Percentiles rank a stretch among this genome's conserved stretches.
phyloP scores from a whole-genome alignment of 2,329 filamentous ascomycete genomes.

The Aspergillus chevalieri region DNA sequence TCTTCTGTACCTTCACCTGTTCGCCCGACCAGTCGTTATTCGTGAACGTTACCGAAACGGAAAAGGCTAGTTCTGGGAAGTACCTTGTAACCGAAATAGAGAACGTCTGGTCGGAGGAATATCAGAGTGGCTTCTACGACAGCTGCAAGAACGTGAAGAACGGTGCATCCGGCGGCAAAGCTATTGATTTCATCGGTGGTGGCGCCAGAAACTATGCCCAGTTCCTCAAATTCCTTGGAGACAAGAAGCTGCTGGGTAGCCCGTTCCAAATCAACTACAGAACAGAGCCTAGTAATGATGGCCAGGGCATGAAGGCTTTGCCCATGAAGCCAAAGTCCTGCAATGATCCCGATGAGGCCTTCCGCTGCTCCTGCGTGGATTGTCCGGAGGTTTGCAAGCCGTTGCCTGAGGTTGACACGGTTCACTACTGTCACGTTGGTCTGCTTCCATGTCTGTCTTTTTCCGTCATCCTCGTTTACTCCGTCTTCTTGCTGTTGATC shows the following conservation, averaged over 20 bases:
- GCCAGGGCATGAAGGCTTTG: slow-evolving; percentile 65
- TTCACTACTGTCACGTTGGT: slow-evolving; percentile 73
- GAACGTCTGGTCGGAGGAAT: slow-evolving; percentile 77
- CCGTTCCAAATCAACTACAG: slow-evolving; percentile 96
- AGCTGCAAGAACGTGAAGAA: slow-evolving; percentile 99
- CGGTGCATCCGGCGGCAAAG: slow-evolving; percentile 83
- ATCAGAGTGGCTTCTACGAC: slow-evolving; percentile 82
- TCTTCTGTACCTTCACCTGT: slow-evolving; percentile 97
- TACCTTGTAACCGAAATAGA: slow-evolving; percentile 80
- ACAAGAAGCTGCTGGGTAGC: slow-evolving; percentile 83
- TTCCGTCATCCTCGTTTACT: slow-evolving; percentile 80
- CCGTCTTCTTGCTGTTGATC: slow-evolving; percentile 63
- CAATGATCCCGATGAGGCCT: slow-evolving; percentile 79
- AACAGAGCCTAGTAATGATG: slow-evolving; percentile 52
- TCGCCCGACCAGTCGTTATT: slow-evolving; percentile 95
- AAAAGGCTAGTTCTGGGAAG: slow-evolving; percentile 49
- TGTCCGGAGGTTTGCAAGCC: slow-evolving; percentile 80
- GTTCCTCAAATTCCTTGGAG: slow-evolving; percentile 84
- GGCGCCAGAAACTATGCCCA: slow-evolving; percentile 84
- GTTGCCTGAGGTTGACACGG: slow-evolving; percentile 66
- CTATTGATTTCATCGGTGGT: slow-evolving; percentile 93
- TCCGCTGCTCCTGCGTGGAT: slow-evolving; percentile 88
- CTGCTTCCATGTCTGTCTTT: slow-evolving; percentile 90
- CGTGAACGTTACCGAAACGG: slow-evolving; percentile 78
- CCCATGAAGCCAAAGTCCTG: slow-evolving; percentile 74